Conservation (phyloP, 495 filamentous ascomycete genomes). For the Chaetomium fimeti region DNA sequence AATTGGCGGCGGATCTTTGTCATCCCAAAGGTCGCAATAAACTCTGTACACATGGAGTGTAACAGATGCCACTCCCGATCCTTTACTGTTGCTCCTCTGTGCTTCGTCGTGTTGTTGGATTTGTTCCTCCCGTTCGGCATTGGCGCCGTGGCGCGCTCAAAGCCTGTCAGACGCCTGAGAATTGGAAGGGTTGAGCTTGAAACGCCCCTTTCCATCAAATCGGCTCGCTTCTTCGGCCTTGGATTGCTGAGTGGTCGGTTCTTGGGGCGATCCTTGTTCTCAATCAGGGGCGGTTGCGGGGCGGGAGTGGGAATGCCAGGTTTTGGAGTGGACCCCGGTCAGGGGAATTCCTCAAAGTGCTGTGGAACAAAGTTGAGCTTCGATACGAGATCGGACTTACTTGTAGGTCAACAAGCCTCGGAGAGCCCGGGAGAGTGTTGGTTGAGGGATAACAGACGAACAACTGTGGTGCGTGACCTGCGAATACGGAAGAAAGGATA, state of each 20-base stretch:
- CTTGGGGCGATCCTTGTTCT: background rate
- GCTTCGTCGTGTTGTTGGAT: no score
- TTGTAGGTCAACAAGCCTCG: background rate
- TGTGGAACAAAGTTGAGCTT: slow-evolving; percentile 7
- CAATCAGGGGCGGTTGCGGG: slow-evolving; percentile 10
- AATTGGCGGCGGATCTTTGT: background rate
- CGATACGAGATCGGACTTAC: slow-evolving; percentile 12
- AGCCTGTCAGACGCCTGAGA: no score
- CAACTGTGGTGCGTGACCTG: background rate
- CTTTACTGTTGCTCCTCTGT: no score
- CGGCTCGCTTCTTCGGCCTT: background rate
- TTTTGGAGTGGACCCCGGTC: slow-evolving; percentile 3
- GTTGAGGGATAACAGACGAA: background rate
- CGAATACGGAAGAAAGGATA: background rate
- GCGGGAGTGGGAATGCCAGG: slow-evolving; percentile 2
- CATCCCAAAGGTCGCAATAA: no score
- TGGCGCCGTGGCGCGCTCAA: no score
- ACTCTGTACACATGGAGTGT: no score
- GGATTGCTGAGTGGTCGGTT: slow-evolving; percentile 7
- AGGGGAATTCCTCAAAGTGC: slow-evolving; percentile 1
- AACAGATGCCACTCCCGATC: no score
- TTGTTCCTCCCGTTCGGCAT: no score
- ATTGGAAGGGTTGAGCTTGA: slow-evolving; percentile 4
- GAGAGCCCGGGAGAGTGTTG: background rate
- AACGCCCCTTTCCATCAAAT: slow-evolving; percentile 1